Percentiles rank a stretch among this genome's conserved stretches.
phyloP scores from a whole-genome alignment of 2,329 filamentous ascomycete species.

The Ophiocordyceps unilateralis region DNA sequence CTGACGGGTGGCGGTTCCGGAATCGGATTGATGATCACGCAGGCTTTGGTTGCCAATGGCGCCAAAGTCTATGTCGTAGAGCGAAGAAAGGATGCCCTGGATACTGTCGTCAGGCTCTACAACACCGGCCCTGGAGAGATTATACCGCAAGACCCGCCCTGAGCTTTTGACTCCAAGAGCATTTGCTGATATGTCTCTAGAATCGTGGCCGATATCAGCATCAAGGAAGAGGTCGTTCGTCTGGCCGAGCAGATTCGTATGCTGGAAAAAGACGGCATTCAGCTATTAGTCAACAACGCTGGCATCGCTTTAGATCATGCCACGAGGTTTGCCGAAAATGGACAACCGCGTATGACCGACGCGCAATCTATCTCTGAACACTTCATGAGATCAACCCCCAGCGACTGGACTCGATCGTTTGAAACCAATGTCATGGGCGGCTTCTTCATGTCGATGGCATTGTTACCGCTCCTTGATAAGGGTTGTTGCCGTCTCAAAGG shows the following conservation, averaged over 20 bases:
- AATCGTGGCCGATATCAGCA: conserved; percentile 1
- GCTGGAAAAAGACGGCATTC: background rate
- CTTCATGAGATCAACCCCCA: background rate
- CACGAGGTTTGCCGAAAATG: conserved; percentile 1
- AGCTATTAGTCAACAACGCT: conserved; percentile 1
- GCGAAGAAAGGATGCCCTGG: background rate
- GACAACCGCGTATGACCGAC: background rate
- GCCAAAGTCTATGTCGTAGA: background rate
- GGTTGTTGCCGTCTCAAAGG: background rate
- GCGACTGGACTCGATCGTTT: conserved; percentile 1
- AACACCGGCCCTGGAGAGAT: background rate
- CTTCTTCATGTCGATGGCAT: conserved; percentile 1
- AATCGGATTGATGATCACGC: background rate
- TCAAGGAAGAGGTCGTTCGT: background rate
- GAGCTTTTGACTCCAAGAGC: background rate
- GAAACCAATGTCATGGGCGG: conserved; percentile 1
- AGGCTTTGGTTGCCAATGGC: background rate
- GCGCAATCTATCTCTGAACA: background rate
- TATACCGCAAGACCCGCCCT: background rate
- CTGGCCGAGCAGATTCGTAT: background rate
- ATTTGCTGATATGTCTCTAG: background rate
- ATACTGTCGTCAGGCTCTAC: background rate
- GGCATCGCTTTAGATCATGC: conserved; percentile 1
- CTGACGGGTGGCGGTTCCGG: background rate
- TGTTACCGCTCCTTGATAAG: background rate